Percentiles rank a stretch among this genome's conserved stretches.
Conservation (phyloP, 2,329 filamentous ascomycete genomes). For the Aspergillus sp. region DNA sequence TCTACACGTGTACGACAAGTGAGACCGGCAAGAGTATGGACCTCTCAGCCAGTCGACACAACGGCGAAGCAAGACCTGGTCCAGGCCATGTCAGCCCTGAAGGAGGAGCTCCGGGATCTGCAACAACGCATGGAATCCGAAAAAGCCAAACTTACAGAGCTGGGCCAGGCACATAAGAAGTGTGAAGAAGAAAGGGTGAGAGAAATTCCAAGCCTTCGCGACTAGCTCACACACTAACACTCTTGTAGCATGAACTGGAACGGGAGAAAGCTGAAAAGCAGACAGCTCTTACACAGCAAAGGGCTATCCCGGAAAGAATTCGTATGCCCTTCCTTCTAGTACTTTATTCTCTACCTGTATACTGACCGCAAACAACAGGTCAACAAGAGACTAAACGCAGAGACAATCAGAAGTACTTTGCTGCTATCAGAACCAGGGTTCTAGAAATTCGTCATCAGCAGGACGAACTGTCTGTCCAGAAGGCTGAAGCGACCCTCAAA, state of each 20-base stretch:
- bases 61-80: constrained; percentile 59
- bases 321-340: constrained; percentile 49
- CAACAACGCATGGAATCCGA: constrained; percentile 31
- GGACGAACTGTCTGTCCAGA: constrained; percentile 57
- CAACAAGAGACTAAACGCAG: constrained; percentile 49
- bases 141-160: constrained; percentile 19
- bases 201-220: neutral
- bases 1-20: constrained; percentile 68
- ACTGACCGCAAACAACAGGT: constrained; percentile 38
- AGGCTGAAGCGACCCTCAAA: constrained; percentile 55
- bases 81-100: constrained; percentile 46
- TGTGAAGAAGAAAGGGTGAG: constrained; percentile 46
- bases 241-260: constrained; percentile 34
- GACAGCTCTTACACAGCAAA: constrained; percentile 63
- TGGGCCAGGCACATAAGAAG: constrained; percentile 23
- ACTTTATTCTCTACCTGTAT: neutral
- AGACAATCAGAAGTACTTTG: constrained; percentile 40
- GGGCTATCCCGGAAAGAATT: constrained; percentile 68
- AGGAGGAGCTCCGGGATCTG: constrained; percentile 40
- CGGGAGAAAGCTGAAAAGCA: constrained; percentile 68
- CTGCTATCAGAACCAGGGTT: constrained; percentile 49
- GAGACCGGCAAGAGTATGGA: constrained; percentile 67
- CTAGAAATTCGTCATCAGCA: constrained; percentile 53
- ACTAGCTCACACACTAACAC: constrained; percentile 12
- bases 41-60: constrained; percentile 69